phyloP scores from a whole-genome alignment of 176 grass and related monocot genomes.

The Hordeum marinum region DNA sequence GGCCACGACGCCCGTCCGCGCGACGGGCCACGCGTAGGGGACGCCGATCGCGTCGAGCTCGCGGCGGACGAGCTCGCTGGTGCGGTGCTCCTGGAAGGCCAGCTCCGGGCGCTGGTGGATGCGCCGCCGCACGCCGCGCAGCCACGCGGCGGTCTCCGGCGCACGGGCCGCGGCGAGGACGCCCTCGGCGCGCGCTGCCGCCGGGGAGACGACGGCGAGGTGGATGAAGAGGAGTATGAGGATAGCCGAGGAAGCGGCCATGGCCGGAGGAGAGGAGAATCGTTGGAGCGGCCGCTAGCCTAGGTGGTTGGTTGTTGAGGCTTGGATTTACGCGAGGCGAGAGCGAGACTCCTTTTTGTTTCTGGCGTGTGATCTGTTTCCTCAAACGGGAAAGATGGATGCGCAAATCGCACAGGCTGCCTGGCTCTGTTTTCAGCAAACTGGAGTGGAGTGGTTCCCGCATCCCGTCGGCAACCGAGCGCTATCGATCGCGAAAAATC shows the following conservation, averaged over 20 bases:
- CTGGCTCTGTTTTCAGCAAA: too few species aligned
- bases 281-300: too few species aligned
- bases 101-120: slow-evolving; percentile 71
- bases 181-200: not conserved
- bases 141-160: slow-evolving; percentile 44
- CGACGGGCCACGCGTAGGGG: slow-evolving; percentile 49
- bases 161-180: slow-evolving; percentile 26
- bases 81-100: slow-evolving; percentile 55
- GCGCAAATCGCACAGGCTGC: too few species aligned
- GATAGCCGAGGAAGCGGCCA: not conserved
- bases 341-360: too few species aligned
- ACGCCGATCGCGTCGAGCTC: slow-evolving; percentile 61
- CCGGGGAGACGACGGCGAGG: not conserved
- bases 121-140: slow-evolving; percentile 30
- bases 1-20: slow-evolving; percentile 60
- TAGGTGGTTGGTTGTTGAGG: too few species aligned
- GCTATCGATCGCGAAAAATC: too few species aligned
- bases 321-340: too few species aligned
- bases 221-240: not conserved
- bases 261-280: not conserved
- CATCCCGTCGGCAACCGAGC: too few species aligned
- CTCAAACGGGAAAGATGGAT: too few species aligned
- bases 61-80: slow-evolving; percentile 61
- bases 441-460: too few species aligned
- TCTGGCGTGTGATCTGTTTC: too few species aligned